Evolutionary conservation across 768 basidiomycete genomes (phyloP), one percentile per base, ranked within the genome.

Genomic region (Kwoniella dejecticola): DNA sequence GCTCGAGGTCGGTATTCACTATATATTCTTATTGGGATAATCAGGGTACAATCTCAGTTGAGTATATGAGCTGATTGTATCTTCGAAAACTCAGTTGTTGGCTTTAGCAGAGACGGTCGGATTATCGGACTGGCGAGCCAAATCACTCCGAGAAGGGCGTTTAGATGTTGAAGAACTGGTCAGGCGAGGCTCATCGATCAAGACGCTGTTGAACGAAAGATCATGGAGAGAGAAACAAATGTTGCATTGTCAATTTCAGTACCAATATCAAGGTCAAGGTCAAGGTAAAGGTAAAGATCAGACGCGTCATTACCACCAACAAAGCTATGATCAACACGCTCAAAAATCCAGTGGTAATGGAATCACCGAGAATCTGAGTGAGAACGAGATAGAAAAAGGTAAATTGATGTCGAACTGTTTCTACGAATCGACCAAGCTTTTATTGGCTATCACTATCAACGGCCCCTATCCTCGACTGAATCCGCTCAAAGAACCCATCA

Each of bases 111-210:
- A 50, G 21, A 50, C 30, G n/a, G 27, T 30, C 21, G 48, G 15
- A n/a, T 31, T 50, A 30, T 50, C 48, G 6, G 29, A 50, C 30
- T 50, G 48, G 48, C 27, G 30, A 6, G 11, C 21, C 15, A 29
- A 50, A 19, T 17, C 7, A 7, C 5, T 17, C 13, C 12, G 33
- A 50, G 27, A n/a, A 30, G n/a, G 48, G 2, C 17, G 26, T 30
- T 31, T 50, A n/a, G 48, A 50, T 50, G 17, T 50, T 8, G 48
- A 50, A 50, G 48, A 50, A 31, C 21, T 50, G 17, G 48, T 50
- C 33, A 30, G 19, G 33, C 19, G 48, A 33, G 48, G 48, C 11
- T 7, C 15, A 8, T 15, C 6, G 1, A 50, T 50, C 3, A 50
- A 50, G 21, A 31, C 12, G 15, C 21, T 50, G 12, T 31, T 50